Evolutionary conservation across 2,329 filamentous ascomycete genomes (phyloP), one percentile per base, ranked within the genome.

Genomic region (Acrocalymma vagum): DNA sequence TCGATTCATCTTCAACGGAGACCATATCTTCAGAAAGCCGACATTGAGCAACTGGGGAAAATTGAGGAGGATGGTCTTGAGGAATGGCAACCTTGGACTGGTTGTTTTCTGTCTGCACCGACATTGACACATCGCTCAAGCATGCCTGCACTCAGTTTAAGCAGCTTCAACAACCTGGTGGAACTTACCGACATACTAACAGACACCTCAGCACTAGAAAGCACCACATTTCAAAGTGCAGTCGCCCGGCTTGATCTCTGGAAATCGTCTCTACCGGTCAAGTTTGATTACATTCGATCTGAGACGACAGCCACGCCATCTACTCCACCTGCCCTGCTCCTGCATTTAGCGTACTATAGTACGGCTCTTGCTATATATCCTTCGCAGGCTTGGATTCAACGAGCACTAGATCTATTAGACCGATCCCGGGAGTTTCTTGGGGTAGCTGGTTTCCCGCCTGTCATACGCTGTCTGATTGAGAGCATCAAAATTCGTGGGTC

Each of bases 41-140:
- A 81, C 36, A 56, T 81, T 21, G 64, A 71, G 14, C 63, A 66
- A 22, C 60, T 75, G 22, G 76, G 77, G 5, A 66, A 70, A 4
- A 69, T 87, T 3, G 75, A 81, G 22, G 84, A 88, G 62, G 83
- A 87, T 55, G 84, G 84, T 1, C 69, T 86, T 18, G 87, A 90
- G 56, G 85, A 89, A 69, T 89, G 86, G 86, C 82, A 87, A 49
- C 82, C 83, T 1, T 90, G 87, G 86, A 73, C 75, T 17, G 80
- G 83, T 11, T n/a, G n/a, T n/a, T 74, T 76, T 39, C 58, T 76
- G 39, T 66, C 70, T 67, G 71, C 17, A 8, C 31, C 16, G 23
- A 11, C 29, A 15, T n/a, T n/a, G n/a, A 29, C 14, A 29, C 33
- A 38, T 7, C 41, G 26, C 16, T 52, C 53, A 17, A 51, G 54